Evolutionary conservation across 2,329 filamentous ascomycete species (phyloP), one percentile per base, ranked within the genome.

Genomic region (Fusarium sp.): DNA sequence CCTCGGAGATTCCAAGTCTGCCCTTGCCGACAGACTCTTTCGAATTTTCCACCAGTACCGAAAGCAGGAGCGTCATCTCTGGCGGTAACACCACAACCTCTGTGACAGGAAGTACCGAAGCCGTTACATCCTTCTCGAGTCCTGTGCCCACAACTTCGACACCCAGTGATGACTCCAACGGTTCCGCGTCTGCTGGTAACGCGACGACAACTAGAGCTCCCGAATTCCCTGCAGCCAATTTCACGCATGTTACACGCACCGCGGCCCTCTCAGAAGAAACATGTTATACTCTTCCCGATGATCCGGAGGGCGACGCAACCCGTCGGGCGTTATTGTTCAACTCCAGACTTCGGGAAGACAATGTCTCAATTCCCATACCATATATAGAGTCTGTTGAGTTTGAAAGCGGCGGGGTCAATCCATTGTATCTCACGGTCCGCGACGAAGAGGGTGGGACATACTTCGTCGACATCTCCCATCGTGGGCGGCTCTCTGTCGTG

Each of bases 301-400:
- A 74, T 40, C 67, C 73, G 22, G 56, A 69, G n/a, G 67, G 65
- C 30, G 74, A 74, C 7, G 53, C 71, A 12, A 55, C 72, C 15
- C 58, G 75, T 24, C 67, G 79, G 40, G 73, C 78, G 0, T 56
- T 76, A 7, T 51, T 82, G n/a, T 77, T 77, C 46, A 81, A 79
- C 45, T 69, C 72, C 16, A 75, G 75, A 8, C 61, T 77, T 9
- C 75, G 66, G 12, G 77, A 78, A 48, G 62, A 66, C 3, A 79
- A 80, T 30, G 62, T 72, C 18, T 73, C 77, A 0, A 77, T 81
- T 8, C 78, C 79, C 1, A 73, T 76, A 24, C 79, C 80, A 0
- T 82, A 80, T 47, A 77, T 82, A 6, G 79, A 82, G 51, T 78
- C 80, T 0, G 73, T 82, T 24, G 75, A 77, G 44, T 78, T 82